Conservation (phyloP, 2,329 filamentous ascomycete species). For the Colletotrichum noveboracense region DNA sequence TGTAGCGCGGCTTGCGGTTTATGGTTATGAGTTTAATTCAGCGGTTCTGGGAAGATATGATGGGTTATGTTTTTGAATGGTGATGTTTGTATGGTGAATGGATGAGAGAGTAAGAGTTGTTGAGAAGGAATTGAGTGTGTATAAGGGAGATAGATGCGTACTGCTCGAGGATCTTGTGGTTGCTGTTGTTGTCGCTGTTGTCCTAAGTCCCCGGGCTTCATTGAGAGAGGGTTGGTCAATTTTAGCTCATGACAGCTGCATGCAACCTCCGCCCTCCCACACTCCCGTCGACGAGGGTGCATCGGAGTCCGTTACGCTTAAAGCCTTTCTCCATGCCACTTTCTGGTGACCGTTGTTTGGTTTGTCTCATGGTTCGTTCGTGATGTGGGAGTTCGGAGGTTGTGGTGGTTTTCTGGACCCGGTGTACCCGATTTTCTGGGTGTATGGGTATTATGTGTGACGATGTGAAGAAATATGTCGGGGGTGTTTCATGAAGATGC, state of each 20-base stretch:
- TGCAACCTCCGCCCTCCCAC: neutral
- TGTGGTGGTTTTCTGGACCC: neutral
- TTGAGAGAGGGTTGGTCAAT: neutral
- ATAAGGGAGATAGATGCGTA: neutral
- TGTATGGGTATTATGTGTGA: no score
- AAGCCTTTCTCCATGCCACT: neutral
- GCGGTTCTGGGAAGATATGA: neutral
- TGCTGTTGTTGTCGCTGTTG: no score
- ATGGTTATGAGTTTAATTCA: neutral
- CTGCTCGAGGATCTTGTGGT: neutral
- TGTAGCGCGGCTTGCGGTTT: neutral
- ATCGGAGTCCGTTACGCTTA: neutral
- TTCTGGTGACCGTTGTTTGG: no score
- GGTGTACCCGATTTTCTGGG: neutral
- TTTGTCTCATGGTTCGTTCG: neutral
- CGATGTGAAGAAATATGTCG: no score
- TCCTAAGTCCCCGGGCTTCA: neutral
- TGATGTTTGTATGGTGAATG: neutral
- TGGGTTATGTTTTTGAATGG: neutral
- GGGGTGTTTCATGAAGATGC: no score
- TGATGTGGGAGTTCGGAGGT: neutral
- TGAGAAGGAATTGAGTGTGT: accelerated
- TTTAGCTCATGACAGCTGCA: neutral
- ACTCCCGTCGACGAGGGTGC: neutral
- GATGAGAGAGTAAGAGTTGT: neutral